Percentiles rank a stretch among this genome's conserved stretches.
These are phyloP conservation scores for Pseudogymnoascus sp. DNA, from an alignment of 2,329 filamentous ascomycete species.

Conservation along the genomic window DNA sequence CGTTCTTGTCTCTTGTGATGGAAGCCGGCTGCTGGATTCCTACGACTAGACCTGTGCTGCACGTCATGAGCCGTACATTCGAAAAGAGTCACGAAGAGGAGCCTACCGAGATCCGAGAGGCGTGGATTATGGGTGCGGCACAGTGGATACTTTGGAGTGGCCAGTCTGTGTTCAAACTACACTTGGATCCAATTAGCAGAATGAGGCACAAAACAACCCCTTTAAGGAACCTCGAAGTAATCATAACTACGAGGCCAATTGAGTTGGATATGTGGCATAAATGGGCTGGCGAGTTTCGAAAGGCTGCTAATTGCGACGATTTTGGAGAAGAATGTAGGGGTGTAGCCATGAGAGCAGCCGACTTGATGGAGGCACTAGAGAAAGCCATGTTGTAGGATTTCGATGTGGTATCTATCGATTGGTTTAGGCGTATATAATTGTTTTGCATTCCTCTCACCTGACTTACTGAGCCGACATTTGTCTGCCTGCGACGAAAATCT, in stretches of 20 bases:
- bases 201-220: background rate
- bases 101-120: background rate
- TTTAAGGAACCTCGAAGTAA: background rate
- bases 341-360: conserved; percentile 1
- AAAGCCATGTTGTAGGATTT: background rate
- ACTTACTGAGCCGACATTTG: no score
- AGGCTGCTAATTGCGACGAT: background rate
- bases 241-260: background rate
- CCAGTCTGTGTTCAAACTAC: background rate
- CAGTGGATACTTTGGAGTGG: background rate
- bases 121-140: background rate
- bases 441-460: background rate
- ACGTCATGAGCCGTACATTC: background rate
- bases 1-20: background rate
- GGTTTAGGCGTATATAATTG: background rate
- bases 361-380: conserved; percentile 4
- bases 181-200: background rate
- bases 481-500: no score
- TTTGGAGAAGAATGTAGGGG: background rate
- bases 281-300: background rate
- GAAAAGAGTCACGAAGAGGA: background rate
- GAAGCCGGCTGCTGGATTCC: background rate
- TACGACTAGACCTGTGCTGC: background rate
- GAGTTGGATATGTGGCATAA: background rate
- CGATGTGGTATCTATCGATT: background rate